Evolutionary conservation across 2,329 filamentous ascomycete species (phyloP), one percentile per base, ranked within the genome.

Genomic region (Pestalotiopsis sp.): DNA sequence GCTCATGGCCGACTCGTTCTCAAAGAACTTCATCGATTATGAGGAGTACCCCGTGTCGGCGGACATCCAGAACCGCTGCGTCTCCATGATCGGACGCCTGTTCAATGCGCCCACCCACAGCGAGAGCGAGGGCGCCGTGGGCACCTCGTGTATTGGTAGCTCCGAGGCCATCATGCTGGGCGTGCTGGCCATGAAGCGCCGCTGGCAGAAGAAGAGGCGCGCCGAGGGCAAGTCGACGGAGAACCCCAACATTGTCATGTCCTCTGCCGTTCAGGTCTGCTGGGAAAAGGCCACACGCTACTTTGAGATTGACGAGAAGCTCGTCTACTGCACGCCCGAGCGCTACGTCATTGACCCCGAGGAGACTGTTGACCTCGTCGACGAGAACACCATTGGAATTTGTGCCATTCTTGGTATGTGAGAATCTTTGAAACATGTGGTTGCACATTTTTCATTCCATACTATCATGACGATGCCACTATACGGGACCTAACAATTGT

Each of bases 21-120:
- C 92, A 80, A 98, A 97, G 82, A 98, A 98, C 86, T 98, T 98
- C 80, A 95, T 95, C 81, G 92, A 95, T 78, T 95, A 94, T 79
- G 92, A 95, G 78, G 92, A 94, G 80, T 95, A 95, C 77, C 92
- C 92, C 1, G 91, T 93, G 78, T 91, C 90, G 0, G 92, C 92
- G 67, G 92, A 94, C 73, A 94, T 95, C 78, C 95, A 98, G 82
- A 97, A 95, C 85, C 92, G 95, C 74, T 97, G 94, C 77, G 93
- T 95, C 71, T 92, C 90, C 81, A 95, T 95, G 92, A 97, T 98
- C 73, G 94, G 92, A 57, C 89, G 92, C 70, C 88, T 98, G 59
- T 97, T 97, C 89, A 89, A 98, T 80, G 91, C 92, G 11, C 94
- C 94, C 0, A 81, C 82, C 0, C 80, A 83, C 14, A 76, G 83